A percentile compares a stretch with the other conserved stretches of the same genome.
phyloP scores from a whole-genome alignment of 1,284 basidiomycete species.

The Heterobasidion occidentale region DNA sequence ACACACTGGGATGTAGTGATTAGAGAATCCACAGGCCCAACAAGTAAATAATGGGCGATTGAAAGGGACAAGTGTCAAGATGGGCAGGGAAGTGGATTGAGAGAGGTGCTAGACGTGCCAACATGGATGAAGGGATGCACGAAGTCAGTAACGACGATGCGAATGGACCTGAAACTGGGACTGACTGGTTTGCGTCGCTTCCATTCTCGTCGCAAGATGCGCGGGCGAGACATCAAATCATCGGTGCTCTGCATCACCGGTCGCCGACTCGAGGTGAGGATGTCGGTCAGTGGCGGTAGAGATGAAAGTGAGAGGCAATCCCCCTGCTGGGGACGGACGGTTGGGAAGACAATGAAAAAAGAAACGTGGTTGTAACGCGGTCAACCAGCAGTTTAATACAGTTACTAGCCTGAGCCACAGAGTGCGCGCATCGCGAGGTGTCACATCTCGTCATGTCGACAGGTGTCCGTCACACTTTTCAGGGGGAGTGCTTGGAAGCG shows the following conservation, averaged over 20 bases:
- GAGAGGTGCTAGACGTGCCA: constrained; percentile 29
- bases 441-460: no score
- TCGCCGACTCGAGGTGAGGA: background rate
- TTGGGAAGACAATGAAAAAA: background rate
- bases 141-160: background rate
- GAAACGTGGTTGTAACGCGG: constrained; percentile 3
- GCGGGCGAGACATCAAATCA: constrained; percentile 5
- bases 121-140: constrained; percentile 8
- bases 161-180: constrained; percentile 4
- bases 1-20: constrained; percentile 42
- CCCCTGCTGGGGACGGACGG: background rate
- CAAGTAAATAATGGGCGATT: constrained; percentile 43
- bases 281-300: background rate
- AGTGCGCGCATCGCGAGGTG: no score
- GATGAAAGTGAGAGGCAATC: background rate
- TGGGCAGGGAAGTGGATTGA: constrained; percentile 43
- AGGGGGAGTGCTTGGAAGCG: no score
- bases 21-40: constrained; percentile 40
- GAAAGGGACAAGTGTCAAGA: constrained; percentile 34
- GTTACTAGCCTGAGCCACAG: background rate
- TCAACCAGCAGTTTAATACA: background rate
- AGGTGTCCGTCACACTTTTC: no score
- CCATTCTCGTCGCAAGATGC: constrained; percentile 23
- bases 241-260: background rate
- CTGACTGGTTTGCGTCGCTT: constrained; percentile 25